These are phyloP conservation scores for Arthrobotrys sinensis DNA, from an alignment of 2,329 filamentous ascomycete genomes.

Conservation along the genomic window DNA sequence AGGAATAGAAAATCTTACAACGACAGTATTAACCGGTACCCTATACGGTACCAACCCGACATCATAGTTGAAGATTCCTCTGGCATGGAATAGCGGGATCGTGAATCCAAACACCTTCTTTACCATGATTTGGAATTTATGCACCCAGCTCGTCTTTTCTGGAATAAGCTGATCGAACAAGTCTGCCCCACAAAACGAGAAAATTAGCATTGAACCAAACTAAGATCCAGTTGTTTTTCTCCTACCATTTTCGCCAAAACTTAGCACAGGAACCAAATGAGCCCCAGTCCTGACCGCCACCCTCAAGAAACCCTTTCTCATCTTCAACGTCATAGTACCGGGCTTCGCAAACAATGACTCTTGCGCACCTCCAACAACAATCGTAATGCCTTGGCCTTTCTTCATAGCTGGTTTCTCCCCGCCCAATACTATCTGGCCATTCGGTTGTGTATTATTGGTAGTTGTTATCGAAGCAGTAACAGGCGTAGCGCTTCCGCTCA, in stretches of 20 bases:
- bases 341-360: conserved; percentile 93
- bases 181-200: conserved; percentile 28
- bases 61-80: conserved; percentile 95
- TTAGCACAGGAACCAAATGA: conserved; percentile 90
- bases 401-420: conserved; percentile 82
- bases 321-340: conserved; percentile 80
- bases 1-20: conserved; percentile 35
- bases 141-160: conserved; percentile 82
- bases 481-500: conserved; percentile 43
- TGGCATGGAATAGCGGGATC: conserved; percentile 87
- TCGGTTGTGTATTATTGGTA: not conserved
- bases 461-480: conserved; percentile 32
- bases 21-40: conserved; percentile 85
- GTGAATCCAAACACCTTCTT: conserved; percentile 94
- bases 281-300: conserved; percentile 92
- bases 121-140: conserved; percentile 84
- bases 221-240: not conserved
- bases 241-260: conserved; percentile 91
- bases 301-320: conserved; percentile 90
- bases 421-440: conserved; percentile 68
- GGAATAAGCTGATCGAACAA: conserved; percentile 91
- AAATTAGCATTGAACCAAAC: conserved; percentile 24
- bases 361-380: conserved; percentile 91
- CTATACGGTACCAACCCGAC: conserved; percentile 96
- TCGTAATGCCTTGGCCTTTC: conserved; percentile 76